Conservation (phyloP, 331 rosid genomes). For the Quercus tomentella region DNA sequence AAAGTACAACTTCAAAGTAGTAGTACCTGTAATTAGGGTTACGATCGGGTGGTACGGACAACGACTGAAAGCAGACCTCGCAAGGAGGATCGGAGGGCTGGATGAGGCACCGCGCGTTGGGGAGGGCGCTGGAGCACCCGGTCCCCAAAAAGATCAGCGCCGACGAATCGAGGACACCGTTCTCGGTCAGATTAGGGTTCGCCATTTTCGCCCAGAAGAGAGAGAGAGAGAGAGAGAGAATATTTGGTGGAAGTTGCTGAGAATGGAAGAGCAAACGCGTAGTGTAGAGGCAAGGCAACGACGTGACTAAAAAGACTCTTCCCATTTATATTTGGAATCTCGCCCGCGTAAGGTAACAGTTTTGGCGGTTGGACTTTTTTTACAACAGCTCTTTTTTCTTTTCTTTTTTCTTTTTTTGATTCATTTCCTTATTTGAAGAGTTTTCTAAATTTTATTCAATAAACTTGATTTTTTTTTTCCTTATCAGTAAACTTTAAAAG, state of each 20-base stretch:
- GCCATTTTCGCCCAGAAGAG: constrained; percentile 26
- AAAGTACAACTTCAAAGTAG: too few species aligned
- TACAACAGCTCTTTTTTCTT: too few species aligned
- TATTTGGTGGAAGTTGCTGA: too few species aligned
- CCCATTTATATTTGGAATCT: background rate
- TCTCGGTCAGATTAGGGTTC: constrained; percentile 15
- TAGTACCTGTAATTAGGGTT: constrained; percentile 79
- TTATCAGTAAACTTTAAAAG: too few species aligned
- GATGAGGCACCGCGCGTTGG: constrained; percentile 68
- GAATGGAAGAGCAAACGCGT: background rate
- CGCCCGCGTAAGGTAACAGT: background rate
- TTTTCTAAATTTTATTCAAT: too few species aligned
- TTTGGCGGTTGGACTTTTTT: background rate
- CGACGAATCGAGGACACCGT: constrained; percentile 45
- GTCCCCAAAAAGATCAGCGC: constrained; percentile 81
- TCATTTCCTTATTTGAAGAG: background rate
- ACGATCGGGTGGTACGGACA: constrained; percentile 49
- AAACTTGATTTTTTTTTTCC: too few species aligned
- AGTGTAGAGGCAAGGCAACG: background rate
- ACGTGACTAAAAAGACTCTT: background rate
- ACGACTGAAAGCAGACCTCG: constrained; percentile 60
- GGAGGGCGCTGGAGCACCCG: constrained; percentile 85
- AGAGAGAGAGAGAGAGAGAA: background rate
- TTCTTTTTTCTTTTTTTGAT: background rate
- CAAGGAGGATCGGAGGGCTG: constrained; percentile 73